Conservation (phyloP, 2,329 filamentous ascomycete species). For the Fusarium nelsonii region DNA sequence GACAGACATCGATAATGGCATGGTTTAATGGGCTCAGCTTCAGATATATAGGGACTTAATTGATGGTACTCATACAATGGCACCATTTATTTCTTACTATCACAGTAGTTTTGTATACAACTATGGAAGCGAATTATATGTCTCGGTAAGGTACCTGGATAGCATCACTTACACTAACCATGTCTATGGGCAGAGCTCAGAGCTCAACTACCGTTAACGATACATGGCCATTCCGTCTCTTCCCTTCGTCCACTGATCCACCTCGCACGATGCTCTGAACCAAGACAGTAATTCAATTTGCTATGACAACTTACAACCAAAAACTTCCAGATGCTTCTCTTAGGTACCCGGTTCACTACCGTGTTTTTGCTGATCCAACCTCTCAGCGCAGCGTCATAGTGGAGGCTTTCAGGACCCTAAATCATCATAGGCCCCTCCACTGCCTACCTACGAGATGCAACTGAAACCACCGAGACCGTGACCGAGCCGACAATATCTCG, state of each 20-base stretch:
- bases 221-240: slow-evolving; percentile 24
- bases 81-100: background rate
- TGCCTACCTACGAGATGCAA: slow-evolving; percentile 14
- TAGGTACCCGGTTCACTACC: slow-evolving; percentile 27
- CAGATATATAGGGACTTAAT: background rate
- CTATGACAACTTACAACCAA: background rate
- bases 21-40: slow-evolving; percentile 22
- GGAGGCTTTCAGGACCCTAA: slow-evolving; percentile 27
- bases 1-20: slow-evolving; percentile 22
- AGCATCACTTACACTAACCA: slow-evolving; percentile 15
- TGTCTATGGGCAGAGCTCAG: slow-evolving; percentile 13
- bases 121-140: background rate
- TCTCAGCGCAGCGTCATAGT: slow-evolving; percentile 36
- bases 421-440: slow-evolving; percentile 26
- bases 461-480: slow-evolving; percentile 39
- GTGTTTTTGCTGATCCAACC: slow-evolving; percentile 23
- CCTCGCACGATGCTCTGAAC: slow-evolving; percentile 3
- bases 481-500: slow-evolving; percentile 37
- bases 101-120: background rate
- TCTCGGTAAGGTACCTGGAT: background rate
- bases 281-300: slow-evolving; percentile 5
- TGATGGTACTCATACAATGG: background rate
- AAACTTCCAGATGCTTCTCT: slow-evolving; percentile 28
- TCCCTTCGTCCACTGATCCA: slow-evolving; percentile 18
- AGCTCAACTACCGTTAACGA: slow-evolving; percentile 3